A percentile compares a stretch with the other conserved stretches of the same genome.
These are phyloP conservation scores for Kalmanozyma brasiliensis DNA, from an alignment of 1,284 basidiomycete genomes.

Conservation along the genomic window DNA sequence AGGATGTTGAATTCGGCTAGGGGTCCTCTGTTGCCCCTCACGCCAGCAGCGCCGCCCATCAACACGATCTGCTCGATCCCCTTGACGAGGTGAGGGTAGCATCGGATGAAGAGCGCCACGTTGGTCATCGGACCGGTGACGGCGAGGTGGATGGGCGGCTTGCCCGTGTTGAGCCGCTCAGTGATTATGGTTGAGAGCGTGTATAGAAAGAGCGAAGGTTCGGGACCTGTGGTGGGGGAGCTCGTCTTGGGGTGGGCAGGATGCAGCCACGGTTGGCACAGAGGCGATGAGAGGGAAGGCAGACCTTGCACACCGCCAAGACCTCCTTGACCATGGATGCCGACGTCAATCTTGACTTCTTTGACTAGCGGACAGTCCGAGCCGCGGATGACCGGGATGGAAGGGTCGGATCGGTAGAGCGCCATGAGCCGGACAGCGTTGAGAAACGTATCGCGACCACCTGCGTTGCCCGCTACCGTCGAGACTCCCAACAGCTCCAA, in stretches of 20 bases:
- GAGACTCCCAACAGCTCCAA: conserved; percentile 56
- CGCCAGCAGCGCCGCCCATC: conserved; percentile 60
- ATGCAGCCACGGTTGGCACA: conserved; percentile 39
- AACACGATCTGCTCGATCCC: conserved; percentile 59
- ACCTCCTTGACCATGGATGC: conserved; percentile 60
- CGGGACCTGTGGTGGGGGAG: conserved; percentile 36
- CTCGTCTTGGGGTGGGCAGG: conserved; percentile 31
- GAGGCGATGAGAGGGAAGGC: conserved; percentile 29
- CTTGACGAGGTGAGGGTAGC: conserved; percentile 48
- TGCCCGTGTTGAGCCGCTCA: conserved; percentile 35
- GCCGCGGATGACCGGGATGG: conserved; percentile 54
- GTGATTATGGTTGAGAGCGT: conserved; percentile 70
- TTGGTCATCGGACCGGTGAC: conserved; percentile 64
- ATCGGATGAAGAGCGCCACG: conserved; percentile 55
- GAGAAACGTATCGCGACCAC: conserved; percentile 49
- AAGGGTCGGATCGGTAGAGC: conserved; percentile 38
- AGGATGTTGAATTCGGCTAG: conserved; percentile 62
- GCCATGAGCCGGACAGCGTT: conserved; percentile 56
- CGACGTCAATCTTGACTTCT: conserved; percentile 42
- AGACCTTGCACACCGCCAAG: conserved; percentile 59
- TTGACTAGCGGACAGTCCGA: conserved; percentile 57
- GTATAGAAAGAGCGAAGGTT: conserved; percentile 49
- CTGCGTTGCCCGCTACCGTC: conserved; percentile 58
- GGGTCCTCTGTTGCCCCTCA: conserved; percentile 53
- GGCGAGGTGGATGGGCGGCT: conserved; percentile 47